phyloP scores from a whole-genome alignment of 768 basidiomycete species.

The Tephrocybe sp. region DNA sequence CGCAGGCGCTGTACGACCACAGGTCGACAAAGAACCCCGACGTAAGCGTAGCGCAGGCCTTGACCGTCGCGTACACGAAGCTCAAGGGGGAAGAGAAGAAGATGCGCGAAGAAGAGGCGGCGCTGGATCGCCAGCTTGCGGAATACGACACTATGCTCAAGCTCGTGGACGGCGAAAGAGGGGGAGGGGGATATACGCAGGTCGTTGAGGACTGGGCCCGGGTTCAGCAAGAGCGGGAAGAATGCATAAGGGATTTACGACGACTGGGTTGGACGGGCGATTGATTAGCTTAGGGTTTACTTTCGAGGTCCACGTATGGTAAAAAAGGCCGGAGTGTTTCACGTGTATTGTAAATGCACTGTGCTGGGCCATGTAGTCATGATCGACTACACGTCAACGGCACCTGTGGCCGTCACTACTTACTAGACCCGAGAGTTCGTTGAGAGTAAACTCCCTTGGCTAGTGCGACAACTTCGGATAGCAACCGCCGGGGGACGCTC shows the following conservation, averaged over 20 bases:
- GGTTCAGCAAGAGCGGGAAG: conserved; percentile 48
- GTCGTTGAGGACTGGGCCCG: conserved; percentile 48
- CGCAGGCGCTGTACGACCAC: conserved; percentile 39
- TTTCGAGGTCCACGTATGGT: background rate
- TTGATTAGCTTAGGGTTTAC: conserved; percentile 19
- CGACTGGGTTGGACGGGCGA: conserved; percentile 53
- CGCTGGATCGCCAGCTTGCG: conserved; percentile 37
- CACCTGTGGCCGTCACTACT: too few relatives aligned
- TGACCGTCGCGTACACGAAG: conserved; percentile 29
- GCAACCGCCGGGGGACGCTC: too few relatives aligned
- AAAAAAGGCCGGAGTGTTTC: too few relatives aligned
- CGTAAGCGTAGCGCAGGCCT: conserved; percentile 31
- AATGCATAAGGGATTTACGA: conserved; percentile 47
- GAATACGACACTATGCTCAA: conserved; percentile 42
- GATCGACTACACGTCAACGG: too few relatives aligned
- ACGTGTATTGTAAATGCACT: too few relatives aligned
- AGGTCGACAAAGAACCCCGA: conserved; percentile 17
- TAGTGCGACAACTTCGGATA: conserved; percentile 9
- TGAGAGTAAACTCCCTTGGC: too few relatives aligned
- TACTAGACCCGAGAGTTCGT: too few relatives aligned
- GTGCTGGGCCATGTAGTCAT: too few relatives aligned
- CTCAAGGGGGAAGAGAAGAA: conserved; percentile 34
- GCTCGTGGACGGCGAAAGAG: conserved; percentile 39
- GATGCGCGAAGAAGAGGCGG: conserved; percentile 35
- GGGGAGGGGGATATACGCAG: conserved; percentile 41